Percentiles rank a stretch among this genome's conserved stretches.
These are phyloP conservation scores for Syzygium jambos DNA, from an alignment of 345 rosid species.

Conservation along the genomic window DNA sequence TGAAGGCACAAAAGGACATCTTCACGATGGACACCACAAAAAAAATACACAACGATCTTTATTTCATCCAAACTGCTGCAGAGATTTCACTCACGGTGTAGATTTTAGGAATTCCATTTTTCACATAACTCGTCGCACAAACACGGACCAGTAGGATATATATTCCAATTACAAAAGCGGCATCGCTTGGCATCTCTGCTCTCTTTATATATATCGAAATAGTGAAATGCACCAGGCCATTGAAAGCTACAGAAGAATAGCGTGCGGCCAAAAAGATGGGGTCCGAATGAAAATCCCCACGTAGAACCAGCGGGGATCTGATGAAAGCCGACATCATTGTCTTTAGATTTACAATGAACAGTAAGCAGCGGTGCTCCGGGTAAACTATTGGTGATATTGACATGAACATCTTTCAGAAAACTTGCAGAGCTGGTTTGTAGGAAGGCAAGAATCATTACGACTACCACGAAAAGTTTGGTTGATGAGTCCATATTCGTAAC, in stretches of 20 bases:
- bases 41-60: too few relatives aligned
- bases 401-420: too few relatives aligned
- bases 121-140: not conserved
- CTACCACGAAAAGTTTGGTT: too few relatives aligned
- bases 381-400: not conserved
- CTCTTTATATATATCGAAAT: not conserved
- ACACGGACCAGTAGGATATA: not conserved
- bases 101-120: not conserved
- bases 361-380: not conserved
- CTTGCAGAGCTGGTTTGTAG: not conserved
- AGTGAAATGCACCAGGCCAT: not conserved
- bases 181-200: not conserved
- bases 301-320: not conserved
- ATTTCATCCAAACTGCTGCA: too few relatives aligned
- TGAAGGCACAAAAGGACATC: too few relatives aligned
- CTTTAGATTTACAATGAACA: not conserved
- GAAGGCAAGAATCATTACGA: not conserved
- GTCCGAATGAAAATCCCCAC: not conserved
- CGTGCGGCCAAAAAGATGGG: not conserved
- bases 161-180: not conserved
- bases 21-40: too few relatives aligned
- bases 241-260: not conserved
- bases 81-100: too few relatives aligned
- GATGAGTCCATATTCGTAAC: too few relatives aligned
- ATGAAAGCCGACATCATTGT: not conserved